Evolutionary conservation across 139 green algal species (phyloP), one percentile per base, ranked within the genome.

Genomic region (Coccomyxa sp.): DNA sequence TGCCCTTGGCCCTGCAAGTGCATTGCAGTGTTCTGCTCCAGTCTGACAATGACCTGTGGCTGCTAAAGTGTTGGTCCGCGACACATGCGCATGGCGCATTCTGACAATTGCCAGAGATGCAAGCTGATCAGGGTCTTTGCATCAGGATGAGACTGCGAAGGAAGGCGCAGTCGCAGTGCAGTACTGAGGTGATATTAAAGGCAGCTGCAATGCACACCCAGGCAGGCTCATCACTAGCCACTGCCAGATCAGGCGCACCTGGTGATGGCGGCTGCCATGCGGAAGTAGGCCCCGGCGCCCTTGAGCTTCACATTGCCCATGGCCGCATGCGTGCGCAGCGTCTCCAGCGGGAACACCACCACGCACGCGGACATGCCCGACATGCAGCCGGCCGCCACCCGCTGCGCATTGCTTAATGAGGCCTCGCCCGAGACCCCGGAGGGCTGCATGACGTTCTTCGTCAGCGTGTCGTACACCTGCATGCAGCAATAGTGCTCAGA

Each of bases 261-360:
- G 50, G 27, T 64, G 27, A 64, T 64, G 50, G 22, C 50, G 27
- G 50, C 50, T 31, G 50, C 50, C 22, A 64, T 18, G 50, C 50
- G 18, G 27, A 64, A 64, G 27, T 64, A 64, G 50, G 50, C 50
- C 22, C 50, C 50, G 22, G 50, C 50, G 27, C 50, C 50, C 50
- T 6, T 64, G 18, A 64, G 22, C 1, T 64, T 18, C 3, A 18
- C 18, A 18, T 64, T 18, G 18, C 9, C 24, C 54, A 81, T 69
- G 16, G 77, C 40, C 22, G 50, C 29, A 22, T 40, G 41, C 10
- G 77, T 81, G 68, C 77, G 68, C 40, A 81, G 69, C 38, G 36
- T 76, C 41, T 81, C 77, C 34, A 81, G 31, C 6, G 77, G 77
- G 69, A 76, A 81, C 12, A 39, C 41, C 40, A 68, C 41, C 34